Percentiles rank a stretch among this genome's conserved stretches.
Conservation (phyloP, 2,329 filamentous ascomycete species). For the Juglanconis juglandina region DNA sequence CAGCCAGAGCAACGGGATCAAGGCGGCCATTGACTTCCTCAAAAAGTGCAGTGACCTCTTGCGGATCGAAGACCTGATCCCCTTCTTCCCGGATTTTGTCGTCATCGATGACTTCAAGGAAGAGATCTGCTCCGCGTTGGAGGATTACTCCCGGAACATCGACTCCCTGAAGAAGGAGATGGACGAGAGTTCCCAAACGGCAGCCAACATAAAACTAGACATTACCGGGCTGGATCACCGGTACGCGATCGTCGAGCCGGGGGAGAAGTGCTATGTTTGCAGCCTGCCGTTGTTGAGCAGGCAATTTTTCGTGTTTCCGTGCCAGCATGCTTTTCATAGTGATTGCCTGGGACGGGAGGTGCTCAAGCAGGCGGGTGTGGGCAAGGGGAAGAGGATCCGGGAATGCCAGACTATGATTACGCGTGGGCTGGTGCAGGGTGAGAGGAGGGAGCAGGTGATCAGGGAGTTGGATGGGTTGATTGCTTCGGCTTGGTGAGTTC, state of each 20-base stretch:
- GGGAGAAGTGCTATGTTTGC: slow-evolving; percentile 90
- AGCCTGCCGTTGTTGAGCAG: slow-evolving; percentile 79
- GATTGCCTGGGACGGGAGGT: slow-evolving; percentile 88
- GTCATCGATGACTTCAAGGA: slow-evolving; percentile 99
- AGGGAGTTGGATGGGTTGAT: slow-evolving; percentile 89
- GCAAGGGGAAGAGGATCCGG: slow-evolving; percentile 73
- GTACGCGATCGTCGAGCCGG: slow-evolving; percentile 94
- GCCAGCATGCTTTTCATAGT: slow-evolving; percentile 95
- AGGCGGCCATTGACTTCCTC: slow-evolving; percentile 87
- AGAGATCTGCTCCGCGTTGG: slow-evolving; percentile 89
- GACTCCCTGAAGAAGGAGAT: slow-evolving; percentile 87
- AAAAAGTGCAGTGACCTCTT: slow-evolving; percentile 80
- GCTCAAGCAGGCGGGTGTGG: slow-evolving; percentile 73
- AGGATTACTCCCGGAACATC: slow-evolving; percentile 90
- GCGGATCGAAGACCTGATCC: slow-evolving; percentile 93
- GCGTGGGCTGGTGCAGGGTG: slow-evolving; percentile 66
- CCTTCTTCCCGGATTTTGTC: slow-evolving; percentile 97
- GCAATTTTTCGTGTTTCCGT: slow-evolving; percentile 98
- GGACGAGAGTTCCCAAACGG: slow-evolving; percentile 88
- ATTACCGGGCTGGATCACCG: slow-evolving; percentile 81
- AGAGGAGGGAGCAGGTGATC: slow-evolving; percentile 76
- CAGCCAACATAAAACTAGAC: slow-evolving; percentile 84
- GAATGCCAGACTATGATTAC: slow-evolving; percentile 83
- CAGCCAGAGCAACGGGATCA: slow-evolving; percentile 80
- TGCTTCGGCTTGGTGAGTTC: slow-evolving; percentile 75